Base-by-base conservation (phyloP, 2,329 filamentous ascomycete species). In the Teratosphaeria viscida region DNA sequence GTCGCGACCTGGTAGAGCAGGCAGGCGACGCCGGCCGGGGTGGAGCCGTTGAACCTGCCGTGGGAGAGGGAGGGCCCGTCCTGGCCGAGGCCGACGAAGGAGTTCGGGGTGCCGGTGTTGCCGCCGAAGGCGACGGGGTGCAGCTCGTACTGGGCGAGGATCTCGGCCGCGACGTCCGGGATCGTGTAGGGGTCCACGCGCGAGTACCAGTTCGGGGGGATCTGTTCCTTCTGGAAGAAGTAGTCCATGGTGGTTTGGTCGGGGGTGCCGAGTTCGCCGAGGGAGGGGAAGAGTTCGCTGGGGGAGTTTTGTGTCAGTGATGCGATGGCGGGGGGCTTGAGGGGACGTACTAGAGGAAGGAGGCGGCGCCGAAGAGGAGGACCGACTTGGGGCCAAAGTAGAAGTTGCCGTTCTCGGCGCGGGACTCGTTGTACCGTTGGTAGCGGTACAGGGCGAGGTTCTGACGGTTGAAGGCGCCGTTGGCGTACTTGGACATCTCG, bases 1-100 rank as follows among this genome's bases (percentile, higher is more conserved):
- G 71, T 73, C 5, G 66, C 61, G 11, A 77, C 60, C 66, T 78
- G 75, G 66, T 78, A 78, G 27, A 78, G 57, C 62, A 77, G 63
- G 61, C 77, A 78, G 14, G 70, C 55, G 5, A 73, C 57, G 54
- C 70, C 69, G 1, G 61, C 56, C 2, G 68, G 59, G 27, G 53
- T 54, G 3, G 64, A 69, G 10, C 66, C 64, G 5, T 65, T 66
- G 6, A 77, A 60, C 56, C 68, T 75, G 35, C 73, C 73, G 58
- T 77, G 68, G 58, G 65, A 57, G 56, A 77, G 74, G 49, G 64
- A 62, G 2, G 68, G 63, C 11, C 71, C 72, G 39, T 72, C 73
- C 52, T 70, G 66, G n/a, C 62, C 61, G 29, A 76, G 43, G 3
- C 68, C 68, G 37, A 73, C 61, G 37, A 77, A 61, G 10, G 67